Evolutionary conservation across 2,329 filamentous ascomycete genomes (phyloP).

Genomic region (Penicillium nordicum): DNA sequence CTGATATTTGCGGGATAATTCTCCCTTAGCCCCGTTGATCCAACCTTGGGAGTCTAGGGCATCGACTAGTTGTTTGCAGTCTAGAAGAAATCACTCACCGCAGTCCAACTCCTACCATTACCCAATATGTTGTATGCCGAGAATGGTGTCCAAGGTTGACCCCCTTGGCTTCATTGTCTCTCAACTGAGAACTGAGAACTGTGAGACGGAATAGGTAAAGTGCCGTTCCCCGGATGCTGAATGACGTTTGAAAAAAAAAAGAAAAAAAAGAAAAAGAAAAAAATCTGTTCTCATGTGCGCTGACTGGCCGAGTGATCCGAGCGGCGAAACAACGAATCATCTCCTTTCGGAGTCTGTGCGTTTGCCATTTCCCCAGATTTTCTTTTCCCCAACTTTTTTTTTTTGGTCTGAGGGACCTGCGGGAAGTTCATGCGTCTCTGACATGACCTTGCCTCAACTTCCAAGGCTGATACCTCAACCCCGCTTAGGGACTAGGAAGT

Average conservation of each 20-base stretch:
- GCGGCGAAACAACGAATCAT: slow-evolving; percentile 16
- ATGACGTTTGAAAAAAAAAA: slow-evolving; percentile 7
- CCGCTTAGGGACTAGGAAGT: background rate
- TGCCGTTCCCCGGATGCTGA: slow-evolving; percentile 12
- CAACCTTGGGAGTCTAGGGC: slow-evolving; percentile 14
- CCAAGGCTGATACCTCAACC: too few relatives aligned
- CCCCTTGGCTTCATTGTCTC: background rate
- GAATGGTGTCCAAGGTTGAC: background rate
- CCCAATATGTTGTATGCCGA: slow-evolving; percentile 9
- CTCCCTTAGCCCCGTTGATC: slow-evolving; percentile 13
- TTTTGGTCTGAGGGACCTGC: background rate
- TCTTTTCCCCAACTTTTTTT: slow-evolving; percentile 18
- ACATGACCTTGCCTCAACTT: too few relatives aligned
- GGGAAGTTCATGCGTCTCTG: background rate
- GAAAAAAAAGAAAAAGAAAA: background rate
- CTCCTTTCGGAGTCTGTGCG: background rate
- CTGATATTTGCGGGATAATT: slow-evolving; percentile 18
- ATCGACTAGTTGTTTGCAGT: background rate
- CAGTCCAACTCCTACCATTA: background rate
- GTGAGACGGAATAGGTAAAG: slow-evolving; percentile 8
- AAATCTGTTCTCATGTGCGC: background rate
- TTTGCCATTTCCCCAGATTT: slow-evolving; percentile 26
- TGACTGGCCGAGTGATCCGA: slow-evolving; percentile 24
- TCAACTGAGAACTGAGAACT: background rate
- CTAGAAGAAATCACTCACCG: slow-evolving; percentile 9